Percentiles rank a stretch among this genome's conserved stretches.
Evolutionary conservation across 1,284 basidiomycete genomes (phyloP).

Genomic region (Boletus mariae): DNA sequence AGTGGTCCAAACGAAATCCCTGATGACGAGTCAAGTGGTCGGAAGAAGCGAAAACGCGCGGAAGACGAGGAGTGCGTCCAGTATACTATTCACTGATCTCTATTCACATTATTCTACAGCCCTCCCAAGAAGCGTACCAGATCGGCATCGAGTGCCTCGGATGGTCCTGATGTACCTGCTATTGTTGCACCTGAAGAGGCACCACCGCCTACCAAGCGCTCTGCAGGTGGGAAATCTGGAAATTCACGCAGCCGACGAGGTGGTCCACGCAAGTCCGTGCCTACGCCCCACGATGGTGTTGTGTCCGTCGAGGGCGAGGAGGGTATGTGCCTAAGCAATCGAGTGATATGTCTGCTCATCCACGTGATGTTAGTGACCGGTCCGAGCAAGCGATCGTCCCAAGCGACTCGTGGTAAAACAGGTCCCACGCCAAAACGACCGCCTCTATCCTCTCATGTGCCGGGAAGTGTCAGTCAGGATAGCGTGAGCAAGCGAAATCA

Average conservation of each 20-base stretch:
- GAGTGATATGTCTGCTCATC: conserved; percentile 29
- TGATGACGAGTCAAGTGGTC: conserved; percentile 44
- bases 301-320: conserved; percentile 57
- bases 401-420: conserved; percentile 46
- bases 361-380: conserved; percentile 37
- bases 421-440: conserved; percentile 43
- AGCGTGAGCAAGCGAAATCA: conserved; percentile 45
- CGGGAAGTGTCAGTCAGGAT: conserved; percentile 42
- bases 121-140: conserved; percentile 62
- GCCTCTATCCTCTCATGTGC: conserved; percentile 43
- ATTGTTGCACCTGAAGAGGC: conserved; percentile 43
- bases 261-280: conserved; percentile 28
- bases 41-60: conserved; percentile 71
- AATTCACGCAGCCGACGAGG: conserved; percentile 39
- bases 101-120: conserved; percentile 35
- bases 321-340: conserved; percentile 43
- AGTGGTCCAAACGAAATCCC: conserved; percentile 41
- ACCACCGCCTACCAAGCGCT: conserved; percentile 32
- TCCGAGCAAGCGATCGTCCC: conserved; percentile 42
- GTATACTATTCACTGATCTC: conserved; percentile 6
- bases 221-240: conserved; percentile 29
- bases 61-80: conserved; percentile 65
- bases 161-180: conserved; percentile 41
- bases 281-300: conserved; percentile 37
- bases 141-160: conserved; percentile 65